These are phyloP conservation scores for Phytophthora crassamura DNA, from an alignment of 352 stramenopile genomes.

Conservation along the genomic window DNA sequence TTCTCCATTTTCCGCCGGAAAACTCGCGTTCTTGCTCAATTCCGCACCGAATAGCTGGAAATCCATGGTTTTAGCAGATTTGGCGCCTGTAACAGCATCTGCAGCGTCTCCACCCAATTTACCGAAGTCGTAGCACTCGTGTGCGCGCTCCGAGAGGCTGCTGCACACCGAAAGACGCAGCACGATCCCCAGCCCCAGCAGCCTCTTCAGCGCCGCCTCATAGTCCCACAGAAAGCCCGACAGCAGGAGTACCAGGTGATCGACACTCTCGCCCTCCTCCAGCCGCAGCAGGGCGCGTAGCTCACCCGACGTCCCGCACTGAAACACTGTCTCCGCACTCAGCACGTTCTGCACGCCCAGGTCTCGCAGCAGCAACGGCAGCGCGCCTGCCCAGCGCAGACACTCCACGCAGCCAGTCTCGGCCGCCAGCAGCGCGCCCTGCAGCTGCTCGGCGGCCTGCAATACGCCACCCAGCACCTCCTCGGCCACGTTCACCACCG, in stretches of 20 bases:
- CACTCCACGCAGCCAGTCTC: constrained; percentile 67
- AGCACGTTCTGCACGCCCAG: constrained; percentile 63
- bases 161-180: constrained; percentile 62
- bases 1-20: constrained; percentile 14
- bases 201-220: constrained; percentile 35
- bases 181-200: constrained; percentile 51
- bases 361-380: constrained; percentile 73
- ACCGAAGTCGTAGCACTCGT: constrained; percentile 73
- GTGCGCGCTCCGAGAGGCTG: constrained; percentile 69
- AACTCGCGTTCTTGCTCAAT: constrained; percentile 29
- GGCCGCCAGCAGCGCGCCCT: constrained; percentile 51
- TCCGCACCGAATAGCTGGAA: constrained; percentile 54
- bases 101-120: constrained; percentile 6
- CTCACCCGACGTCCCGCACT: constrained; percentile 24
- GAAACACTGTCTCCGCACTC: constrained; percentile 41
- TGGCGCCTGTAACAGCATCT: constrained; percentile 15
- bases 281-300: constrained; percentile 32
- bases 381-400: constrained; percentile 68
- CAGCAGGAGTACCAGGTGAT: constrained; percentile 62
- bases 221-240: constrained; percentile 75
- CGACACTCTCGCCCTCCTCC: constrained; percentile 25
- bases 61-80: constrained; percentile 40
- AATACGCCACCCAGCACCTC: constrained; percentile 64
- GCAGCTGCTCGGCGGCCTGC: constrained; percentile 62
- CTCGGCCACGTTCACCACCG: constrained; percentile 60